Evolutionary conservation across 352 stramenopile genomes (phyloP), one percentile per base, ranked within the genome.

Genomic region (Pythium rhizo-oryzae): DNA sequence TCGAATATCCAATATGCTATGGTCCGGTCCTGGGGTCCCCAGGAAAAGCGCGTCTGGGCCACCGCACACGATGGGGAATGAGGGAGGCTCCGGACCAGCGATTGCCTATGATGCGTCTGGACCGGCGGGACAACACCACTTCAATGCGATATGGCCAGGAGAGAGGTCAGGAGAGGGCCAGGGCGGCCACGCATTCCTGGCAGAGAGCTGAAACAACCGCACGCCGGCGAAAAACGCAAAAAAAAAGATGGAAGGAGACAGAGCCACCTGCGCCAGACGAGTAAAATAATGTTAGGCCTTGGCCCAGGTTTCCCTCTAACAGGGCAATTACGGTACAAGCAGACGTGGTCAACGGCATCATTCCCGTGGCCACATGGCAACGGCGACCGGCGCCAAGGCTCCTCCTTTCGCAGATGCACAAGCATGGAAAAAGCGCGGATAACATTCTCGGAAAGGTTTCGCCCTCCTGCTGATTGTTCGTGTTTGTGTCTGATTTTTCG

Each of bases 391-490:
- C 43, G 13, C 13, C 3, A 46, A n/a, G 30, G 19, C 44, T 57
- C 54, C 8, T 70, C 25, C 44, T 59, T 44, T 28, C 21, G 43
- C 57, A 56, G 57, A 70, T 52, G 37, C 28, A 59, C 63, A 55
- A 37, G 44, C 54, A 30, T 56, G 47, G 62, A 63, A 63, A 71
- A 71, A 62, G 37, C 53, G 4, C 19, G 16, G 41, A 57, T 67
- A 71, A 71, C 62, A 51, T 71, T 71, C 65, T n/a, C 35, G 41
- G 65, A 71, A 71, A 53, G 43, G 35, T 50, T 58, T 65, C 44
- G 44, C 4, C 46, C 28, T 23, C 30, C 30, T 35, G 25, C 12
- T 35, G 19, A 35, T 21, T 24, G 28, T 46, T 58, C 47, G 41
- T 52, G 49, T 41, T 65, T 59, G 52, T 33, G 43, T 70, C 63